A percentile compares a stretch with the other conserved stretches of the same genome.
These are phyloP conservation scores for Umbelopsis sp. DNA, from an alignment of 371 early-diverging fungal genomes.

Conservation along the genomic window DNA sequence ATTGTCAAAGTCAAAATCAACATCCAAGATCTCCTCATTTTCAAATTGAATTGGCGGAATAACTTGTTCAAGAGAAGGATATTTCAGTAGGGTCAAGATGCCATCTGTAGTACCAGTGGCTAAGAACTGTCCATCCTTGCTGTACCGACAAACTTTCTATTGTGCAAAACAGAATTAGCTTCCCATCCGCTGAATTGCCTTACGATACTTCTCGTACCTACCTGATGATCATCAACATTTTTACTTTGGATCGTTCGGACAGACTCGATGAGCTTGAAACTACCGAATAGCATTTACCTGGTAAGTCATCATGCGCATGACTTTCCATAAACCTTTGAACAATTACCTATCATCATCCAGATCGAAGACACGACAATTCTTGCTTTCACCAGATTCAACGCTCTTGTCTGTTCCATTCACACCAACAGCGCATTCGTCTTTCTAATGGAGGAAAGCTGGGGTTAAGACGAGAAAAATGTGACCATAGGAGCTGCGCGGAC, in stretches of 20 bases:
- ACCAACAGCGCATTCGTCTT: constrained; percentile 45
- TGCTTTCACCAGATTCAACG: constrained; percentile 60
- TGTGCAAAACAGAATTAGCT: too few species aligned
- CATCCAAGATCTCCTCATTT: constrained; percentile 63
- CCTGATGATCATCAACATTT: constrained; percentile 56
- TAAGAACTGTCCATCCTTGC: constrained; percentile 57
- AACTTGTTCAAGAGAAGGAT: constrained; percentile 49
- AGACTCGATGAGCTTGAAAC: constrained; percentile 28
- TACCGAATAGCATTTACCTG: not conserved
- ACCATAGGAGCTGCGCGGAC: not conserved
- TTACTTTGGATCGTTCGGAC: constrained; percentile 48
- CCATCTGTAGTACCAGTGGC: constrained; percentile 74
- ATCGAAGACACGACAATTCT: constrained; percentile 64
- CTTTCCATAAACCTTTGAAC: too few species aligned
- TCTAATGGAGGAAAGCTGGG: not conserved
- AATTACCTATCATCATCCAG: constrained; percentile 38
- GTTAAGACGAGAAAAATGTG: not conserved
- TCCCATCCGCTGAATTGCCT: too few species aligned
- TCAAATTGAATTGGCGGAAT: constrained; percentile 45
- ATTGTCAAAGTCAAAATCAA: constrained; percentile 61
- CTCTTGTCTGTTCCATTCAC: constrained; percentile 56
- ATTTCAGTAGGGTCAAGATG: constrained; percentile 56
- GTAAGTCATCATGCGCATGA: too few species aligned
- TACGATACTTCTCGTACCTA: constrained; percentile 18
- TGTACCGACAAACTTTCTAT: constrained; percentile 57